Evolutionary conservation across 2,329 filamentous ascomycete genomes (phyloP).

Genomic region (Tolypocladium capitatum): DNA sequence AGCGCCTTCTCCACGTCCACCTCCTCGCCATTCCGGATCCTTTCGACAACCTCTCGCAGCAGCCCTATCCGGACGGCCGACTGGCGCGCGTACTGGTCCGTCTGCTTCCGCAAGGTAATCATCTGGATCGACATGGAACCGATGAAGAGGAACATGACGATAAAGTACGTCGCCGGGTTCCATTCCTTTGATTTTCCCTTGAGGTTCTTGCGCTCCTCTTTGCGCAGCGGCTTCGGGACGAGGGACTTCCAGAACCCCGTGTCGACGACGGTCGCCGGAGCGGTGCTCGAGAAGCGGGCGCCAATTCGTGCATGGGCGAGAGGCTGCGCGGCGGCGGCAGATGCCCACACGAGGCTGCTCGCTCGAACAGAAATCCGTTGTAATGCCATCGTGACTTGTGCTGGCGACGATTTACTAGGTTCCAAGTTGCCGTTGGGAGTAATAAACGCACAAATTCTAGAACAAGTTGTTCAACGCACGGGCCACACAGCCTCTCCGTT

Average conservation of each 20-base stretch:
- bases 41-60: constrained; percentile 62
- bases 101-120: constrained; percentile 67
- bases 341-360: not conserved
- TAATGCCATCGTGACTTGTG: constrained; percentile 4
- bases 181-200: constrained; percentile 47
- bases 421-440: not conserved
- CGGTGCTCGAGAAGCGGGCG: constrained; percentile 21
- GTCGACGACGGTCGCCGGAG: constrained; percentile 38
- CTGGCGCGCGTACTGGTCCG: constrained; percentile 56
- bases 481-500: constrained; percentile 11
- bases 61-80: constrained; percentile 68
- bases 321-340: not conserved
- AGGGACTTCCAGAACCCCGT: constrained; percentile 56
- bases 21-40: constrained; percentile 56
- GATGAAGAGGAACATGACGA: constrained; percentile 71
- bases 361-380: not conserved
- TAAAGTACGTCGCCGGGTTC: constrained; percentile 75
- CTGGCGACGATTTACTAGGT: not conserved
- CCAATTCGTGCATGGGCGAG: not conserved
- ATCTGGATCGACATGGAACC: constrained; percentile 94
- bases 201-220: constrained; percentile 21
- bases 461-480: not conserved
- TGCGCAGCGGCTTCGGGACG: constrained; percentile 53
- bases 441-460: too few relatives aligned
- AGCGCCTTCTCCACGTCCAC: constrained; percentile 76